Conservation (phyloP, 139 green algal genomes). For the Edaphochlamys debaryana region DNA sequence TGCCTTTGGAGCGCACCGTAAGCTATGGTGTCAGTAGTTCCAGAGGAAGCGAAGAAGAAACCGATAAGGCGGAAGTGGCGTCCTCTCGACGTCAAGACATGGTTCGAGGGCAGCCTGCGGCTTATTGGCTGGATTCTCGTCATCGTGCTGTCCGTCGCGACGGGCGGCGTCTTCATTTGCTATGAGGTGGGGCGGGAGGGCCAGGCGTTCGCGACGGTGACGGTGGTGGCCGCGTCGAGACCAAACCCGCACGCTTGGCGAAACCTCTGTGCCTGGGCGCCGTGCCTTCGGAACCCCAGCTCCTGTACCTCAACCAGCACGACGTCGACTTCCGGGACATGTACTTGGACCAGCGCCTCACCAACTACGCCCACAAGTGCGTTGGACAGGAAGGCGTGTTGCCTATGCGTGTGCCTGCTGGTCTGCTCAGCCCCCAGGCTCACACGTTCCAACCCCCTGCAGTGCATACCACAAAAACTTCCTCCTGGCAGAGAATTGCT, state of each 20-base stretch:
- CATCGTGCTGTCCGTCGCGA: slow-evolving; percentile 9
- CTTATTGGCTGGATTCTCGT: slow-evolving; percentile 39
- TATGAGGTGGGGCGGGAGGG: slow-evolving; percentile 42
- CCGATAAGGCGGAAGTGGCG: slow-evolving; percentile 1
- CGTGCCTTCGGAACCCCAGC: background rate
- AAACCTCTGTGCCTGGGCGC: background rate
- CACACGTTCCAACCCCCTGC: background rate
- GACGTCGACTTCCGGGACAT: slow-evolving; percentile 23
- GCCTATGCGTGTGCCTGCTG: background rate
- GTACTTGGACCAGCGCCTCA: slow-evolving; percentile 36
- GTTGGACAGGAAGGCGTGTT: background rate
- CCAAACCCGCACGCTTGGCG: no score
- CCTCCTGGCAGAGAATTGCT: slow-evolving; percentile 13
- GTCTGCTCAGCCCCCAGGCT: background rate
- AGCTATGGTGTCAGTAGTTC: background rate
- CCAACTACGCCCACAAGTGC: slow-evolving; percentile 20
- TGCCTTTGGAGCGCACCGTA: background rate
- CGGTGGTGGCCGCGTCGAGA: no score
- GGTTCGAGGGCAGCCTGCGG: slow-evolving; percentile 22
- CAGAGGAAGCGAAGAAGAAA: background rate
- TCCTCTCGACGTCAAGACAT: slow-evolving; percentile 21
- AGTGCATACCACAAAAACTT: slow-evolving; percentile 41
- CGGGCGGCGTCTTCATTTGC: background rate
- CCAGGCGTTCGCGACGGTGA: no score
- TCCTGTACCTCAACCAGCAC: slow-evolving; percentile 7